Base-by-base conservation (phyloP, 495 filamentous ascomycete genomes). In the Penicillium goetzii region DNA sequence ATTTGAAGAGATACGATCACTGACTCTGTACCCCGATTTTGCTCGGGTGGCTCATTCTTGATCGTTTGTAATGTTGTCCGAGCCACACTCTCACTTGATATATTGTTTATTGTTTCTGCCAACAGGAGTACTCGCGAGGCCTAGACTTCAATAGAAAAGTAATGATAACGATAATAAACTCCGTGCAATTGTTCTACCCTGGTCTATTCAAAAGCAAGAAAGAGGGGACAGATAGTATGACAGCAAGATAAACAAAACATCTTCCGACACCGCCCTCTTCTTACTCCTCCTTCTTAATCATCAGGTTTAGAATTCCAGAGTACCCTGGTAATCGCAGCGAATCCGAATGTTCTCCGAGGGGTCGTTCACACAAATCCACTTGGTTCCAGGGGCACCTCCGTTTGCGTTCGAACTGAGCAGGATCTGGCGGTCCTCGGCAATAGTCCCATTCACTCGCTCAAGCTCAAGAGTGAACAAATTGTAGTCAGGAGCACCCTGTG, bases 311-410 rank as follows among this genome's bases (percentile, higher is more conserved):
- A 74, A 61, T 3, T 54, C 51, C 11, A 74, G 58, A 5, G 64
- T 60, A 4, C 67, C 71, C 0, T 59, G 32, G 50, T 72, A 72
- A 5, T 56, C 19, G 21, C 72, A 74, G 9, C 32, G 26, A 43
- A 70, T 56, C 9, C 56, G 2, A 23, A 72, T 58, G 5, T 45
- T 23, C 1, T 50, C 30, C 5, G 56, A 33, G 0, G 68, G 67
- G 28, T 72, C 62, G 11, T 70, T 43, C 40, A 58, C 33, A 33
- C 72, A 74, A 38, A 58, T 58, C 72, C 72, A 74, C 33, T 66
- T 61, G 0, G 63, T 65, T 7, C 60, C 64, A 1, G 62, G 62
- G 8, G 63, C 58, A 11, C 23, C 34, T 12, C 55, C 61, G 19
- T 62, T 61, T 4, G 33, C 43, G 47, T 62, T 59, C 1, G 68